Base-by-base conservation (phyloP, 2,329 filamentous ascomycete genomes). In the Colletotrichum lupini region DNA sequence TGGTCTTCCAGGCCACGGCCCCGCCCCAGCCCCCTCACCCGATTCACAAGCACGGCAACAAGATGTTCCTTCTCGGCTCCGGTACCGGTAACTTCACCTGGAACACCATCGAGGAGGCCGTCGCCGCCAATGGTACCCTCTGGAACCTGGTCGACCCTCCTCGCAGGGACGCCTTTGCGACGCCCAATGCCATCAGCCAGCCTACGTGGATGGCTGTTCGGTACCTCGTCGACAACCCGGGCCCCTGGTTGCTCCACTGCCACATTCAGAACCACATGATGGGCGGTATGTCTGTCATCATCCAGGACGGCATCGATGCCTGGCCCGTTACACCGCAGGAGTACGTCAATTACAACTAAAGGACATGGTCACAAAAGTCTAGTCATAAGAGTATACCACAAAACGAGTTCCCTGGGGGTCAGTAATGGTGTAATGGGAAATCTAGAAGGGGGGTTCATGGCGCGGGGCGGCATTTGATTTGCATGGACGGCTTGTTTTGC, bases 21-120 rank as follows among this genome's bases (percentile, higher is more conserved):
- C 79, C 81, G 3, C 81, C 87, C 7, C 87, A 90, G 76, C 89
- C 87, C 5, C 83, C 87, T 11, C 91, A 92, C 72, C 88, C 89
- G 0, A 88, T 92, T 63, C 91, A 92, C 84, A 92, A 92, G 82
- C 91, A 92, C 80, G 87, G 87, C 59, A 89, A 87, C 76, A 91
- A 90, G 78, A 89, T 88, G 81, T 92, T 85, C 76, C 80, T 87
- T 24, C 84, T 92, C 42, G 91, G 90, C 1, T 71, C 80, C 0
- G 90, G 89, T 2, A 76, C 75, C 0, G 88, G 89, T 0, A 67
- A 75, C 1, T 92, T 89, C 77, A 85, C 82, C 14, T 92, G 87
- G 84, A 79, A 78, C 2, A 85, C 84, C 1, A 87, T 92, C 0
- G 87, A 84, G 0, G 87, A 90, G 67, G 90, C 90, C 0, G 81